These are phyloP conservation scores for Tolypocladium tropicale DNA, from an alignment of 2,329 filamentous ascomycete species.

Conservation along the genomic window DNA sequence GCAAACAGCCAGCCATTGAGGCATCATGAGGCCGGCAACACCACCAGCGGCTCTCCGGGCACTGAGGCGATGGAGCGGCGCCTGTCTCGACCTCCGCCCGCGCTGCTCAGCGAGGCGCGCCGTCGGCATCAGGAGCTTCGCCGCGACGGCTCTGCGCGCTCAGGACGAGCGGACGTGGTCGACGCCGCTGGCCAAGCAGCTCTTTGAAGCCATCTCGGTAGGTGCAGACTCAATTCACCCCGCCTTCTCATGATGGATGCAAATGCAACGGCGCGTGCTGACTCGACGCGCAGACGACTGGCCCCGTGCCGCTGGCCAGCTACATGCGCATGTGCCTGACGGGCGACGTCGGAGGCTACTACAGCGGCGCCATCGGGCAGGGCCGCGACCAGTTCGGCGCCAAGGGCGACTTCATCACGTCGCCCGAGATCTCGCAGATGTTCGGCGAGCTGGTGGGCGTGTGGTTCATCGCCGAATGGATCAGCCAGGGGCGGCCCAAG, in stretches of 20 bases:
- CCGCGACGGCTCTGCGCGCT: not conserved
- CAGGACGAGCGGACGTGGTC: conserved; percentile 63
- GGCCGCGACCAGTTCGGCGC: conserved; percentile 82
- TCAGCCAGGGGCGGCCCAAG: conserved; percentile 69
- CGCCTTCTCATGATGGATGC: not conserved
- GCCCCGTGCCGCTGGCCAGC: conserved; percentile 80
- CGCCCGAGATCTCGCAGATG: conserved; percentile 92
- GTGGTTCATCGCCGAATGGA: conserved; percentile 96
- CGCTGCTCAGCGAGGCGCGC: not conserved
- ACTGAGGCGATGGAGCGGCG: not conserved
- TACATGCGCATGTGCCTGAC: conserved; percentile 99
- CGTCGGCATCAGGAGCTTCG: not conserved
- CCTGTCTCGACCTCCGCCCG: not conserved
- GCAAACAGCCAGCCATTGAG: not conserved
- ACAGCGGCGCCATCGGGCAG: conserved; percentile 61
- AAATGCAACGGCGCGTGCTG: not conserved
- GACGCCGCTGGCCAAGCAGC: conserved; percentile 78
- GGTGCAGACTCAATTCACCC: conserved; percentile 6
- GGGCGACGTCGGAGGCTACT: conserved; percentile 83
- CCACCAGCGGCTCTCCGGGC: not conserved
- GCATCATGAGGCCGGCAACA: not conserved
- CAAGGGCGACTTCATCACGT: conserved; percentile 92
- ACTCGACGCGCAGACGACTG: conserved; percentile 48
- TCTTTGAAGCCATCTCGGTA: conserved; percentile 81
- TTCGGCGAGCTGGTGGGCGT: conserved; percentile 92